Base-by-base conservation (phyloP, 2,329 filamentous ascomycete species). In the Alternaria arborescens region DNA sequence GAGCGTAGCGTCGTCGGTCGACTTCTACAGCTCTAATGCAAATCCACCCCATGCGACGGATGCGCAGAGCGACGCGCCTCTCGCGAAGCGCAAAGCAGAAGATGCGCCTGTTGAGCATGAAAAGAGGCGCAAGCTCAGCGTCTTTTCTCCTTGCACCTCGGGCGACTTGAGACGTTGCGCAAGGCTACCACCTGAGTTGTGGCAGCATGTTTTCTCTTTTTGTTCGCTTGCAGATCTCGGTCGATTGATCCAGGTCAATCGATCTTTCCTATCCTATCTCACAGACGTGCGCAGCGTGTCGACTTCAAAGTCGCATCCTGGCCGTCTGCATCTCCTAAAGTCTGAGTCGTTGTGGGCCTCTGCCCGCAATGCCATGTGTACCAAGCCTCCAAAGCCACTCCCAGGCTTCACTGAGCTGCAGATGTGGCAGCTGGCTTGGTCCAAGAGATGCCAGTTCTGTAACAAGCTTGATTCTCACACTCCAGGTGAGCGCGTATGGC, bases 351-450 rank as follows among this genome's bases (percentile, higher is more conserved):
- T 94, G 70, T 94, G 91, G 91, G 85, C 86, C 73, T 81, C 83
- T 66, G 90, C 91, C 69, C 87, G 91, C 72, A 88, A 88, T 69
- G 79, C 81, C 20, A 89, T 87, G 75, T 86, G 87, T 80, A 87
- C 87, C 26, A 85, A 85, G 66, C 87, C 93, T 81, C 92, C 92
- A 47, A 83, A 84, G 57, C 91, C 91, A 28, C 82, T 94, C 51
- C 80, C 82, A 53, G 85, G 83, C 59, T 86, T 85, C 73, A 86
- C 86, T 42, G 92, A 95, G 77, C 81, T 91, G 65, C 86, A 89
- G 42, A 94, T 94, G 91, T 93, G 92, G 86, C 86, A 86, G 71
- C 81, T 95, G 52, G 83, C 88, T 36, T 88, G 87, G 76, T 85
- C 86, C 48, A 81, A 73, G 30, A 78, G 74, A 55, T 96, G 92